Conservation (phyloP, 176 grass and related monocot genomes). For the Triticum turgidum region DNA sequence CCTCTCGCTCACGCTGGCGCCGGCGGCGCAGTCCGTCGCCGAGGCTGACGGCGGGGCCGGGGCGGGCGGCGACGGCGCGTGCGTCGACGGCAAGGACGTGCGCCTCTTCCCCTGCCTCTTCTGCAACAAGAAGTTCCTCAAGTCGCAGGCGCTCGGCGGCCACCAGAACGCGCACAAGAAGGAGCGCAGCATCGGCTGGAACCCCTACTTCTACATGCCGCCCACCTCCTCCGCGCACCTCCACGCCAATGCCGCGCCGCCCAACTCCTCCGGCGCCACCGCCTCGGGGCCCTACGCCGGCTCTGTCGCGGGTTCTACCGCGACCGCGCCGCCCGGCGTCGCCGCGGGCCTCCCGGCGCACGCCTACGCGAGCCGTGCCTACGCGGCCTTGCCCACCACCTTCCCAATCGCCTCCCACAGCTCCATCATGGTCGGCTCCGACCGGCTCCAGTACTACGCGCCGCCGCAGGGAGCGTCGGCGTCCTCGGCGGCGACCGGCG, state of each 20-base stretch:
- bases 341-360: not conserved
- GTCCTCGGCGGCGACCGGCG: not conserved
- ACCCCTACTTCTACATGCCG: constrained; percentile 67
- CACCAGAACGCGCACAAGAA: constrained; percentile 99
- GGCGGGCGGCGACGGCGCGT: not conserved
- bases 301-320: too few relatives aligned
- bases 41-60: not conserved
- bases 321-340: not conserved
- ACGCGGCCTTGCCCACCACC: constrained; percentile 20
- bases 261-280: not conserved
- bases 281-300: not conserved
- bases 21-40: not conserved
- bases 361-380: not conserved
- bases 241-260: not conserved
- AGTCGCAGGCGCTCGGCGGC: constrained; percentile 87
- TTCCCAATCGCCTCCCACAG: constrained; percentile 53
- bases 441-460: constrained; percentile 34
- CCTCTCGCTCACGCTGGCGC: constrained; percentile 69
- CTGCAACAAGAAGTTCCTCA: constrained; percentile 97
- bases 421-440: constrained; percentile 18
- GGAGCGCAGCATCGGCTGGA: constrained; percentile 78
- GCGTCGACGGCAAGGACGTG: constrained; percentile 65
- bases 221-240: not conserved
- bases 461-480: not conserved
- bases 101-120: constrained; percentile 92